Percentiles rank a stretch among this genome's conserved stretches.
These are phyloP conservation scores for Epichloe sibirici DNA, from an alignment of 2,329 filamentous ascomycete genomes.

Conservation along the genomic window DNA sequence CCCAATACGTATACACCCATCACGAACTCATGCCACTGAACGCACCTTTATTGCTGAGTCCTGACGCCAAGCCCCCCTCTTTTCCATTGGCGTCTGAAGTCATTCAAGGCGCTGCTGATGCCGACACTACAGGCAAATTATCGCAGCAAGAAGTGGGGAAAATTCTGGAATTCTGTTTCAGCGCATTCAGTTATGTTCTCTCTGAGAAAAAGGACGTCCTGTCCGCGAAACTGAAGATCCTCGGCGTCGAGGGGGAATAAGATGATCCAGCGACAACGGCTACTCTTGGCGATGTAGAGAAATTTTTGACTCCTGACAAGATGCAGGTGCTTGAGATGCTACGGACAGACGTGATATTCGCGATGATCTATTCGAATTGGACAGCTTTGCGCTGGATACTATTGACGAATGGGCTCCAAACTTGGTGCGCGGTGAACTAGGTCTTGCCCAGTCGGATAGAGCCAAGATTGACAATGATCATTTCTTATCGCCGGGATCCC, in stretches of 20 bases:
- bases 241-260: not conserved
- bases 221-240: constrained; percentile 9
- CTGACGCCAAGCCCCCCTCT: too few relatives aligned
- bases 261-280: not conserved
- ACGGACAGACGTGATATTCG: too few relatives aligned
- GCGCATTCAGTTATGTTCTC: constrained; percentile 15
- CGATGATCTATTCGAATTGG: too few relatives aligned
- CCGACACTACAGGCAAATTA: constrained; percentile 13
- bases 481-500: constrained; percentile 1
- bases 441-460: not conserved
- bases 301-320: too few relatives aligned
- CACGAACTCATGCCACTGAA: too few relatives aligned
- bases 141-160: constrained; percentile 19
- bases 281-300: too few relatives aligned
- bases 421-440: too few relatives aligned
- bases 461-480: constrained; percentile 3
- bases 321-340: too few relatives aligned
- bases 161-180: constrained; percentile 21
- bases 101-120: constrained; percentile 25
- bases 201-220: constrained; percentile 7
- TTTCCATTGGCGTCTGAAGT: constrained; percentile 9
- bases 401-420: too few relatives aligned
- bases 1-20: constrained; percentile 22
- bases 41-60: too few relatives aligned
- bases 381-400: too few relatives aligned